These are phyloP conservation scores for Coffea canephora DNA, from an alignment of 257 asterid species.

Conservation along the genomic window DNA sequence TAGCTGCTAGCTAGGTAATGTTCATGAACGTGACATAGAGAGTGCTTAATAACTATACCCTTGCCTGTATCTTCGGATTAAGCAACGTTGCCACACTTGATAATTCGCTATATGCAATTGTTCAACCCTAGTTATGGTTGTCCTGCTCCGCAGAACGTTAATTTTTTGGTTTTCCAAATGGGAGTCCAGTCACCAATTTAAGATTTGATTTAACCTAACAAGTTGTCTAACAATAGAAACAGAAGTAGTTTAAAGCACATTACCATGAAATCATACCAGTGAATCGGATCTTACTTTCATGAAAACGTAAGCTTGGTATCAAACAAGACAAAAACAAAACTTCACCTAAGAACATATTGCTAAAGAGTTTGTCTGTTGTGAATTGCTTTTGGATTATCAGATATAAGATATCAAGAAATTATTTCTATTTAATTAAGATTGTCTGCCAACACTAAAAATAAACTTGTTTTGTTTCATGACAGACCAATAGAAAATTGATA, in stretches of 20 bases:
- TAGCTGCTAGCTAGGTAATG: neutral
- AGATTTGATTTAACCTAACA: neutral
- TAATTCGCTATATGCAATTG: neutral
- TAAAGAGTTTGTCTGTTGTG: slow-evolving; percentile 2
- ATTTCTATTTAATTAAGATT: slow-evolving; percentile 13
- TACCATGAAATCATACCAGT: slow-evolving; percentile 2
- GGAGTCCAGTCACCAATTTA: neutral
- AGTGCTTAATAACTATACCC: neutral
- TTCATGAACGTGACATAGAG: neutral
- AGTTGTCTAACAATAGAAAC: neutral
- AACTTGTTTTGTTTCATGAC: neutral
- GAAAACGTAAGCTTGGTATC: neutral
- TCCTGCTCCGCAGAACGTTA: neutral
- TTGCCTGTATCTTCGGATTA: neutral
- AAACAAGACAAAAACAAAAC: slow-evolving; percentile 9
- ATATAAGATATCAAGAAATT: neutral
- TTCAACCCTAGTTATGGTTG: neutral
- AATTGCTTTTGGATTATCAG: neutral
- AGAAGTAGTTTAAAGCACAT: neutral
- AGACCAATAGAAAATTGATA: slow-evolving; percentile 5
- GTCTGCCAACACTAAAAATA: slow-evolving; percentile 20
- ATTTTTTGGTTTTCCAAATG: neutral
- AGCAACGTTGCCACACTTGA: neutral
- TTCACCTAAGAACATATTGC: slow-evolving; percentile 7
- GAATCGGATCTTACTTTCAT: neutral